Base-by-base conservation (phyloP, 169 alveolate genomes). In the Cryptosporidium canis region DNA sequence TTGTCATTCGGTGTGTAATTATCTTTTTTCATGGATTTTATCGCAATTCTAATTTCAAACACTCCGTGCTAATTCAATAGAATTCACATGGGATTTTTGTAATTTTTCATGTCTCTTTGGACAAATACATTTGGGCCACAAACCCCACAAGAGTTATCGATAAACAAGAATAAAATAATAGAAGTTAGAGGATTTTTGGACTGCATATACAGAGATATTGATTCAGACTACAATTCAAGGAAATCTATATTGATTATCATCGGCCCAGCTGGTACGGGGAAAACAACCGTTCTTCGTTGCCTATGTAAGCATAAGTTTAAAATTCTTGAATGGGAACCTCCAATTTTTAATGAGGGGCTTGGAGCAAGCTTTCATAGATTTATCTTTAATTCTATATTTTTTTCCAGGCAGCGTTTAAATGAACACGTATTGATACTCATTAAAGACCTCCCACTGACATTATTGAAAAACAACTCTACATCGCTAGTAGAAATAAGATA, bases 281-380 rank as follows among this genome's bases (percentile, higher is more conserved):
- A 77, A 77, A 77, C 87, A 0, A 27, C 87, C 8, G 24, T 58
- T 39, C 53, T 77, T 6, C 72, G 72, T 55, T 55, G 70, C 33
- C 43, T 77, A 8, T 77, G 87, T 37, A 55, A 56, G n/a, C 55
- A 44, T 11, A 29, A 58, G n/a, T 58, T 77, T 37, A 31, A 77
- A 27, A 55, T 77, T 58, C 18, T 77, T 21, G 77, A 77, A 41
- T 77, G 87, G 87, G 87, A 77, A 5, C 55, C 84, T n/a, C 48
- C 87, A 12, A 55, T 31, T 24, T 35, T 58, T 61, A 58, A 55
- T 44, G 87, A 77, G 24, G 87, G 87, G 44, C 21, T 77, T 35
- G 87, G 87, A 24, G 45, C 72, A 33, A 77, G 87, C 33, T 77
- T 77, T 43, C 37, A 56, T 55, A 71, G 87, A 9, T 77, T 77